A percentile compares a stretch with the other conserved stretches of the same genome.
phyloP scores from a whole-genome alignment of 2,329 filamentous ascomycete species.

The Waltergamsia citrina region DNA sequence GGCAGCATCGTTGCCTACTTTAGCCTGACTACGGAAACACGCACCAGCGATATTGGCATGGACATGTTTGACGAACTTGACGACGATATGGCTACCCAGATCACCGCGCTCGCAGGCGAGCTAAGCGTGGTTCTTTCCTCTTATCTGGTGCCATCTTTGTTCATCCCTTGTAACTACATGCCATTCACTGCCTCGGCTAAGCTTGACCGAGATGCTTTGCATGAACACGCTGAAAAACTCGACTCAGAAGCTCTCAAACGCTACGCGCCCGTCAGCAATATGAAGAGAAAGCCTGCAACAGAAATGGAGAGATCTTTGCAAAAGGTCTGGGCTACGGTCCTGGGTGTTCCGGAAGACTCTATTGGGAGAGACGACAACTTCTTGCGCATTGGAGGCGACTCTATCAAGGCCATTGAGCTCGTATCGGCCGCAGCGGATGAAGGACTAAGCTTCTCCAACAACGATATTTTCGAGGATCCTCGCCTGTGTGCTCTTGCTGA shows the following conservation, averaged over 20 bases:
- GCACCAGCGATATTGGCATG: neutral
- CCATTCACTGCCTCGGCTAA: constrained; percentile 8
- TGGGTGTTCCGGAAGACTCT: no score
- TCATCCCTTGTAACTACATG: constrained; percentile 7
- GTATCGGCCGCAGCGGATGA: no score
- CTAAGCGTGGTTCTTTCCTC: neutral
- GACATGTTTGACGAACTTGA: neutral
- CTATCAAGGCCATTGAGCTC: no score
- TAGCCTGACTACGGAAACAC: neutral
- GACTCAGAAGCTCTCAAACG: neutral
- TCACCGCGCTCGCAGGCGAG: neutral
- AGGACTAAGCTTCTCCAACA: neutral
- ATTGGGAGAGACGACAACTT: constrained; percentile 10
- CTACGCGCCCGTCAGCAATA: neutral
- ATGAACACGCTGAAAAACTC: neutral
- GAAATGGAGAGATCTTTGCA: no score
- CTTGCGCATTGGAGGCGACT: no score
- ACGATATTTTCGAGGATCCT: constrained; percentile 1
- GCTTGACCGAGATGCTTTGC: constrained; percentile 6
- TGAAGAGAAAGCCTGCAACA: no score
- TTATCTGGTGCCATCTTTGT: constrained; percentile 11
- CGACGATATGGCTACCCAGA: neutral
- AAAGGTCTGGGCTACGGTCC: no score
- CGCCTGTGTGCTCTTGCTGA: constrained; percentile 1
- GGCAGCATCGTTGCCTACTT: neutral